Conservation (phyloP, 176 grass and related monocot genomes). For the Ensete glaucum region DNA sequence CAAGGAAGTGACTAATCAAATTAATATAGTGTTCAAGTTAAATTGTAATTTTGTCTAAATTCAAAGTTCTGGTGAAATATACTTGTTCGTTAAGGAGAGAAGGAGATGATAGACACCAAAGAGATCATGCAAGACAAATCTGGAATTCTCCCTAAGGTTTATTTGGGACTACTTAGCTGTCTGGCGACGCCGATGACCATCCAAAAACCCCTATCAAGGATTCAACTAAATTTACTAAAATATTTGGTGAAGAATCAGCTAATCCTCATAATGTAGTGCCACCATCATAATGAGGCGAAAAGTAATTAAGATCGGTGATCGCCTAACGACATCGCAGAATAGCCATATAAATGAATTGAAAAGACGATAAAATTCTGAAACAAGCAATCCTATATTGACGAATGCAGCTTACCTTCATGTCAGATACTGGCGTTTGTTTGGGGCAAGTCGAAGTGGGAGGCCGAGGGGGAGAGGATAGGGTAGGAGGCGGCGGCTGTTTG, state of each 20-base stretch:
- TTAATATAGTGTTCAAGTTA: too few relatives aligned
- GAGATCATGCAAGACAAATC: background rate
- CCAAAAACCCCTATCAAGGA: background rate
- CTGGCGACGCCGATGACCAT: background rate
- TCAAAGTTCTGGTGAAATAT: background rate
- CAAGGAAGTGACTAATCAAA: too few relatives aligned
- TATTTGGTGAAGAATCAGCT: too few relatives aligned
- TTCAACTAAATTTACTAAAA: background rate
- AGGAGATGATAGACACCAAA: background rate
- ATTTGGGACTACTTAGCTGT: background rate
- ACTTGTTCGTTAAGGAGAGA: background rate
- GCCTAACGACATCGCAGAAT: background rate
- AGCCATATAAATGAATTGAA: background rate
- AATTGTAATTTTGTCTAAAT: background rate
- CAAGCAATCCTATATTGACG: background rate
- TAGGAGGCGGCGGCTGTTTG: slow-evolving; percentile 6
- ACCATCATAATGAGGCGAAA: too few relatives aligned
- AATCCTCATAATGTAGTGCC: too few relatives aligned
- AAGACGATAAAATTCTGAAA: background rate
- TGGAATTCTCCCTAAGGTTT: background rate
- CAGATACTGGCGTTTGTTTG: slow-evolving; percentile 28
- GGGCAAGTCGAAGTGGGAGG: slow-evolving; percentile 20
- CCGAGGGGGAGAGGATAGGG: slow-evolving; percentile 3
- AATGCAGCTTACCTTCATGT: background rate
- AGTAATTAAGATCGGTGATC: background rate